Conservation (phyloP, 2,329 filamentous ascomycete species). For the Alternaria gaisen region DNA sequence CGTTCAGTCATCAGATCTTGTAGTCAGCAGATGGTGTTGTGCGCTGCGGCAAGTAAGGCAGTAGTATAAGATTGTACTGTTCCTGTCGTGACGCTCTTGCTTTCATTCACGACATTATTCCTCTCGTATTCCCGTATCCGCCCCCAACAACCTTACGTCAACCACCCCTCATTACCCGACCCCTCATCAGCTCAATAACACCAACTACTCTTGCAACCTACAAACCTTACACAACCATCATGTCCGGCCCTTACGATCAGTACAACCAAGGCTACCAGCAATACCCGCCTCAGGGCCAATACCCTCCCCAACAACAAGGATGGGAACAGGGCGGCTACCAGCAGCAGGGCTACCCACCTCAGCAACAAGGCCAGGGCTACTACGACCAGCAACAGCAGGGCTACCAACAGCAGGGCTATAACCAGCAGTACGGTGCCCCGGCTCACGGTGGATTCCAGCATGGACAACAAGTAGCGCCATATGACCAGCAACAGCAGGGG, state of each 20-base stretch:
- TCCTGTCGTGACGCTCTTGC: constrained; percentile 18
- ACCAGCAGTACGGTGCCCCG: constrained; percentile 57
- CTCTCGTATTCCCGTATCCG: constrained; percentile 15
- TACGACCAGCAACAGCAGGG: constrained; percentile 48
- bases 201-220: not conserved
- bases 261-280: constrained; percentile 51
- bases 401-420: constrained; percentile 39
- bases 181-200: constrained; percentile 18
- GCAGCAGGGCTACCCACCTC: constrained; percentile 41
- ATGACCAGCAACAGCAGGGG: constrained; percentile 50
- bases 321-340: constrained; percentile 45
- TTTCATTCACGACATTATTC: constrained; percentile 17
- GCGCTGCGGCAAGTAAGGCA: constrained; percentile 27
- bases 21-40: constrained; percentile 37
- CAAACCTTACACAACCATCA: constrained; percentile 38
- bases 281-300: constrained; percentile 46
- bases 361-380: constrained; percentile 41
- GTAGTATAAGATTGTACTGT: constrained; percentile 26
- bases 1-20: constrained; percentile 36
- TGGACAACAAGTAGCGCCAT: constrained; percentile 49
- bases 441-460: constrained; percentile 60
- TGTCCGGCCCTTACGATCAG: constrained; percentile 64
- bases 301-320: constrained; percentile 41
- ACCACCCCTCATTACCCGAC: constrained; percentile 22
- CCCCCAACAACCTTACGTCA: constrained; percentile 23